phyloP scores from a whole-genome alignment of 768 basidiomycete species.

The Boletus vermiculosoides region DNA sequence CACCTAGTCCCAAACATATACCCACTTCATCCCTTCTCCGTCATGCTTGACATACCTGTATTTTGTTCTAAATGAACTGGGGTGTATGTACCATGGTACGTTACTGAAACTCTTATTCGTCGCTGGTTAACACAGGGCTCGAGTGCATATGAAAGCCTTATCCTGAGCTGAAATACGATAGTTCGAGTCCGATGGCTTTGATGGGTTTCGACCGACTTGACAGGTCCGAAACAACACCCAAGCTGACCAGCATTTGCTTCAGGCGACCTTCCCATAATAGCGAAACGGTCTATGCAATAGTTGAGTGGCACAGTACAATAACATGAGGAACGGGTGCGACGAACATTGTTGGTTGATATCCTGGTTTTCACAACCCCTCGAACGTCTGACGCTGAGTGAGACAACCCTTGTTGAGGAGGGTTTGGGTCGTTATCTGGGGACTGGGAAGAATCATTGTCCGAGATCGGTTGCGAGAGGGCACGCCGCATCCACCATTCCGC shows the following conservation, averaged over 20 bases:
- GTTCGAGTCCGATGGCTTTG: conserved; percentile 84
- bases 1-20: conserved; percentile 23
- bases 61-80: conserved; percentile 9
- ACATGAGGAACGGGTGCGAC: conserved; percentile 26
- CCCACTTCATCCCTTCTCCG: conserved; percentile 19
- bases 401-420: conserved; percentile 8
- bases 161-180: conserved; percentile 86
- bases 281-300: conserved; percentile 66
- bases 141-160: conserved; percentile 1
- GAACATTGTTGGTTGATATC: conserved; percentile 84
- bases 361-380: conserved; percentile 87
- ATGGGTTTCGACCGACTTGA: conserved; percentile 84
- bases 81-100: conserved; percentile 25
- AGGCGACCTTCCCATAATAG: conserved; percentile 94
- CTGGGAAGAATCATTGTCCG: conserved; percentile 11
- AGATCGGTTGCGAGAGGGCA: conserved; percentile 33
- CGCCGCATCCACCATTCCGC: conserved; percentile 94
- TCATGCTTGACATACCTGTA: conserved; percentile 23
- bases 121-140: not conserved
- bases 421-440: conserved; percentile 1
- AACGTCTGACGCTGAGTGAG: conserved; percentile 38
- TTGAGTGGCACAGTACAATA: not conserved
- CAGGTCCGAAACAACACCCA: conserved; percentile 91
- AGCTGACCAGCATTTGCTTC: conserved; percentile 82
- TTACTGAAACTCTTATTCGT: conserved; percentile 17